A percentile compares a stretch with the other conserved stretches of the same genome.
phyloP scores from a whole-genome alignment of 495 filamentous ascomycete species.

The Xylaria scruposa region DNA sequence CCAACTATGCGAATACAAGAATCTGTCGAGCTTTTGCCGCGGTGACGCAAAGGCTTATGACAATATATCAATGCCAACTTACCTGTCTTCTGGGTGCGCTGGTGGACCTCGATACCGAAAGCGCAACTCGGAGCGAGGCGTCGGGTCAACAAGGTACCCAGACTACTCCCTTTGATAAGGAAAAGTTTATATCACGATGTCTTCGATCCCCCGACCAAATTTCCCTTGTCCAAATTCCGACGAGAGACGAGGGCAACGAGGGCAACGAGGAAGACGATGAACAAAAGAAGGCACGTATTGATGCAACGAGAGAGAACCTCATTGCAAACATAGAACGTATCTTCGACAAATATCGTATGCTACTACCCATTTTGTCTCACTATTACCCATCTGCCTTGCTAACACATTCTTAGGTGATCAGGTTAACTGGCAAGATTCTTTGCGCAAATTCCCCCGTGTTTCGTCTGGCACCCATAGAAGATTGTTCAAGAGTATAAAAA shows the following conservation, averaged over 20 bases:
- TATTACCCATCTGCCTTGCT: neutral
- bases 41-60: neutral
- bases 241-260: neutral
- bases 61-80: neutral
- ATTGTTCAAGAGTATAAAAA: neutral
- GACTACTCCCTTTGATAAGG: constrained; percentile 4
- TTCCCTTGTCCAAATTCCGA: neutral
- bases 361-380: neutral
- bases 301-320: neutral
- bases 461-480: neutral
- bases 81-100: neutral
- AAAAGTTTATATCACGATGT: constrained; percentile 20
- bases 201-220: constrained; percentile 9
- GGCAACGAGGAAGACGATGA: neutral
- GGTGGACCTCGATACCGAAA: neutral
- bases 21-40: neutral
- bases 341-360: neutral
- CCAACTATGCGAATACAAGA: constrained; percentile 3
- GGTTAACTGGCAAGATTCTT: neutral
- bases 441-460: constrained; percentile 1
- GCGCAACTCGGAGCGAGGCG: neutral
- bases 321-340: constrained; percentile 3
- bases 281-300: neutral
- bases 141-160: neutral
- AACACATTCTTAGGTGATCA: neutral